Conservation (phyloP, 2,329 filamentous ascomycete genomes). For the Calonectria pauciramosa region DNA sequence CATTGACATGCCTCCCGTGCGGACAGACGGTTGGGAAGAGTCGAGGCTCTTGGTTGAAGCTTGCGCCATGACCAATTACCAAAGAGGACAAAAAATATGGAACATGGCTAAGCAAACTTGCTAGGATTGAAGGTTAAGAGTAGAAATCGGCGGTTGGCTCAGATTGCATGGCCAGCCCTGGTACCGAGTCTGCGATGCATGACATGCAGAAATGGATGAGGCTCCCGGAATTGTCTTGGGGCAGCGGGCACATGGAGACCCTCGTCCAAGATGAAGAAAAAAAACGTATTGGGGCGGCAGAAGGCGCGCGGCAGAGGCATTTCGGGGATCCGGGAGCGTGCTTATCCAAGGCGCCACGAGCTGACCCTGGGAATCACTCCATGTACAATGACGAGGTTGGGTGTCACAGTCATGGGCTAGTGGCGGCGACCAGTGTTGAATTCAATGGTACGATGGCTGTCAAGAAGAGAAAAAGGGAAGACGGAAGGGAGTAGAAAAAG, state of each 20-base stretch:
- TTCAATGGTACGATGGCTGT: slow-evolving; percentile 39
- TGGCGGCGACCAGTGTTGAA: slow-evolving; percentile 28
- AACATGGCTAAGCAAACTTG: slow-evolving; percentile 17
- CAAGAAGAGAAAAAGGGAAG: slow-evolving; percentile 25
- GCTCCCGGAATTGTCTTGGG: slow-evolving; percentile 16
- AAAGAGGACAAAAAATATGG: slow-evolving; percentile 12
- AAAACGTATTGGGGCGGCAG: slow-evolving; percentile 12
- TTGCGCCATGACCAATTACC: slow-evolving; percentile 27
- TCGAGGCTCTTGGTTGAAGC: slow-evolving; percentile 23
- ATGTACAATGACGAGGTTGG: slow-evolving; percentile 25
- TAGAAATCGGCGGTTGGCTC: slow-evolving; percentile 27
- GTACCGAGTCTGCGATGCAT: slow-evolving; percentile 17
- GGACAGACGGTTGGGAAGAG: slow-evolving; percentile 14
- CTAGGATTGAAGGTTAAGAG: slow-evolving; percentile 25
- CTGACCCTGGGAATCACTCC: slow-evolving; percentile 1
- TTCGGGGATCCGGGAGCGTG: slow-evolving; percentile 30
- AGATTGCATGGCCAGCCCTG: slow-evolving; percentile 17
- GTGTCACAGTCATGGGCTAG: slow-evolving; percentile 30
- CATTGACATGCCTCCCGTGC: slow-evolving; percentile 20
- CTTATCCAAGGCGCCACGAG: slow-evolving; percentile 19
- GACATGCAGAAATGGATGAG: slow-evolving; percentile 28
- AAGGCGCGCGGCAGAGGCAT: slow-evolving; percentile 18
- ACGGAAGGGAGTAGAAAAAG: slow-evolving; percentile 34
- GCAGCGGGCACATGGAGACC: neutral
- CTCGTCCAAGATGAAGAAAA: slow-evolving; percentile 20